Base-by-base conservation (phyloP, 768 basidiomycete species). In the Bullera alba region DNA sequence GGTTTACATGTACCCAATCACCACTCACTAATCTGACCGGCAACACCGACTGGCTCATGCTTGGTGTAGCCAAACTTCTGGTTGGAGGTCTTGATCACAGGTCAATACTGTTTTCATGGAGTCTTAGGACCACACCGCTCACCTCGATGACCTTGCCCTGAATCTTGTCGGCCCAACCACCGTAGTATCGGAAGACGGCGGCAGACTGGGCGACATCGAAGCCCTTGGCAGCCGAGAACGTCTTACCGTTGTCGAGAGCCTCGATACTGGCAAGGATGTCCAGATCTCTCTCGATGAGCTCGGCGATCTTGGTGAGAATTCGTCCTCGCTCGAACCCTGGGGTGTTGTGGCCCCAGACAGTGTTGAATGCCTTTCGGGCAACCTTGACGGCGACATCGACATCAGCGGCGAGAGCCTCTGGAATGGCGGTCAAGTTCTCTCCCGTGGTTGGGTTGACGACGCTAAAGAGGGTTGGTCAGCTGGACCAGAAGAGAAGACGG, bases 161-260 rank as follows among this genome's bases (percentile, higher is more conserved):
- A 44, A 95, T 83, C 75, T 96, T 97, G 76, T 96, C 92, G 32
- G 88, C 87, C 86, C 86, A 92, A 21, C 92, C 92, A 32, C 89
- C 92, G 67, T 91, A 95, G 75, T 96, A 95, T 43, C 75, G 56
- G 54, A 67, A 65, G n/a, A 46, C 51, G 27, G 56, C 47, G 12
- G 61, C 62, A 37, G 23, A 44, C 27, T 2, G 17, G 48, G 45
- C 38, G 30, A 58, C 58, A 37, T 58, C 61, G 37, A 59, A 58
- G 15, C 46, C 49, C 41, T 64, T 51, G 37, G 60, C 58, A 42
- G 58, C 27, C 32, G 57, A 17, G 63, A 67, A 62, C 84, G 87
- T 61, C 75, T 95, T 93, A 37, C 91, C 92, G 65, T 90, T 91
- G 75, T 96, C 90, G 52, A 92, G 76, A 37, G 81, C 73, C 72